Percentiles rank a stretch among this genome's conserved stretches.
These are phyloP conservation scores for Cyberlindnera saturnus DNA, from an alignment of 805 yeast genomes.

Conservation along the genomic window DNA sequence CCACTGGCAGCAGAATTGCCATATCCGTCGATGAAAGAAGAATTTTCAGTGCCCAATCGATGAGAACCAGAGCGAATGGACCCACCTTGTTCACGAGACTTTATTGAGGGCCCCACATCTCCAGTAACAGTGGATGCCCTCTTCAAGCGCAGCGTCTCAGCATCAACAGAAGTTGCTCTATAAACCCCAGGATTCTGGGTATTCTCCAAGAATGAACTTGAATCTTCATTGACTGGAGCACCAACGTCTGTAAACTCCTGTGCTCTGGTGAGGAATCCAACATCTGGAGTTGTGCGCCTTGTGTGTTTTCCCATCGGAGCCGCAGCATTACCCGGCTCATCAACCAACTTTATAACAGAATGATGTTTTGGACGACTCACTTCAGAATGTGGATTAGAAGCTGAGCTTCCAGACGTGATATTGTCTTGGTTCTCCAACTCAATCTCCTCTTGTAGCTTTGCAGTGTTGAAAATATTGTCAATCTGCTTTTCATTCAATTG, in stretches of 20 bases:
- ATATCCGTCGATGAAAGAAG: constrained; percentile 17
- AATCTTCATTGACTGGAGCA: too few relatives aligned
- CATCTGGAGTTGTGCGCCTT: background rate
- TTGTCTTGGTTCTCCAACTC: constrained; percentile 1
- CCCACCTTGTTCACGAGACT: constrained; percentile 4
- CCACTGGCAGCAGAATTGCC: background rate
- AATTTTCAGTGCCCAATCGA: constrained; percentile 5
- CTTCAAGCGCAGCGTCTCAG: too few relatives aligned
- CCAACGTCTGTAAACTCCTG: too few relatives aligned
- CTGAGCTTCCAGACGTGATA: background rate
- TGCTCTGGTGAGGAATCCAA: too few relatives aligned
- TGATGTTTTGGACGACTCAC: background rate
- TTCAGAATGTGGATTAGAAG: background rate
- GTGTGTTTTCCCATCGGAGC: background rate
- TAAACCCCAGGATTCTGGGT: too few relatives aligned
- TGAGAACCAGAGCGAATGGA: constrained; percentile 14
- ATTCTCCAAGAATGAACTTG: too few relatives aligned
- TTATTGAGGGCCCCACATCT: too few relatives aligned
- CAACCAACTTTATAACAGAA: too few relatives aligned
- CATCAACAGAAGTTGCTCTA: too few relatives aligned
- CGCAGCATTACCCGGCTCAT: background rate
- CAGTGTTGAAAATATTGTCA: constrained; percentile 17
- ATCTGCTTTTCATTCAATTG: constrained; percentile 23
- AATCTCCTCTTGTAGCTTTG: background rate
- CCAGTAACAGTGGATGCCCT: too few relatives aligned